phyloP scores from a whole-genome alignment of 257 asterid species.

The Solanum chiquidenum region DNA sequence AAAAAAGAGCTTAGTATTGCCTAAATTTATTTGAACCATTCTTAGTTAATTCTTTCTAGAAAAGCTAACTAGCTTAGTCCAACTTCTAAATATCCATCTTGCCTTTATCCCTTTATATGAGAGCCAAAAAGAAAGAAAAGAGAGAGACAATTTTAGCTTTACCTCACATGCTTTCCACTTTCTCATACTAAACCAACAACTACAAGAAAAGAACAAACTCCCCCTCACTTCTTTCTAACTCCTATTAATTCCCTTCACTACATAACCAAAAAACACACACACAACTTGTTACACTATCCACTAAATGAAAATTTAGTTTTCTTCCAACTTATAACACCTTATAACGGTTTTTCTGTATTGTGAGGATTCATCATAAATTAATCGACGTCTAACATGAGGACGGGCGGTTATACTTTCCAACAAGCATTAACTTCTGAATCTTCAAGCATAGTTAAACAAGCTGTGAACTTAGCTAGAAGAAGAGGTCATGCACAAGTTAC shows the following conservation, averaged over 20 bases:
- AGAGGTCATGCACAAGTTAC: constrained; percentile 95
- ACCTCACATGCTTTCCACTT: constrained; percentile 90
- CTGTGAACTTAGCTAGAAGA: constrained; percentile 59
- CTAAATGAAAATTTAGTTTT: background rate
- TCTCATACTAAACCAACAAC: constrained; percentile 58
- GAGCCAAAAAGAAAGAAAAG: constrained; percentile 12
- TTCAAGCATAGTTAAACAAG: constrained; percentile 63
- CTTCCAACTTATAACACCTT: background rate
- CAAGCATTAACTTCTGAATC: constrained; percentile 80
- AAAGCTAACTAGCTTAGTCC: constrained; percentile 42
- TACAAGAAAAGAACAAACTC: constrained; percentile 80
- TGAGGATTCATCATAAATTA: background rate
- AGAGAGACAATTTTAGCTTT: constrained; percentile 76
- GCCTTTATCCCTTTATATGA: constrained; percentile 44
- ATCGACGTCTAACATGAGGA: constrained; percentile 40
- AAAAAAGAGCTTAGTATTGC: background rate
- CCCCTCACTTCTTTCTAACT: constrained; percentile 2
- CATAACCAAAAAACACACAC: background rate
- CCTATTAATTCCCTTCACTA: constrained; percentile 29
- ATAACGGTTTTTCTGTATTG: background rate
- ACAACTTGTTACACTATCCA: background rate
- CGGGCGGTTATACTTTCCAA: constrained; percentile 80
- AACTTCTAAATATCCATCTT: constrained; percentile 35
- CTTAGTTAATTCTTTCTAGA: constrained; percentile 12
- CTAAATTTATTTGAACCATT: background rate